Conservation (phyloP, 2,329 filamentous ascomycete genomes). For the Calonectria crousiana region DNA sequence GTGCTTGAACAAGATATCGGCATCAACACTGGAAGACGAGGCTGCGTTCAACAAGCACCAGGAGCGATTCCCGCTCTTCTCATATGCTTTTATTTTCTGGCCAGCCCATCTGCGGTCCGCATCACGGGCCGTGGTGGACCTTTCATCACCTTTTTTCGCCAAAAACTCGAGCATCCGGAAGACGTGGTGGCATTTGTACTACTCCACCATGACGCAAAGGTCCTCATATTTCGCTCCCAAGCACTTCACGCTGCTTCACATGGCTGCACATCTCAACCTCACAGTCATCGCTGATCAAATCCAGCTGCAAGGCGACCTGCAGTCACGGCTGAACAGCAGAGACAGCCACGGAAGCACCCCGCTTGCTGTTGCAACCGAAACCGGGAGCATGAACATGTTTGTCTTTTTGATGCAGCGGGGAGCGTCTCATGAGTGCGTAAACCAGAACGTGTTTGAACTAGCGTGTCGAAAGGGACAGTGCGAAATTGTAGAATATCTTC, state of each 20-base stretch:
- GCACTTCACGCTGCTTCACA: background rate
- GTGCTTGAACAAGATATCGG: background rate
- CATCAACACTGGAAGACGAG: background rate
- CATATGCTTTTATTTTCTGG: background rate
- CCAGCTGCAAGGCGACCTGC: background rate
- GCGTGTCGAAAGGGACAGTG: background rate
- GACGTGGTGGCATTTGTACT: background rate
- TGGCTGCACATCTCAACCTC: background rate
- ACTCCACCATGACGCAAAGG: background rate
- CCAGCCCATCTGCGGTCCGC: background rate
- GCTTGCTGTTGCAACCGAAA: background rate
- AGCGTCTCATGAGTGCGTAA: background rate
- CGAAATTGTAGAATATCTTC: constrained; percentile 1
- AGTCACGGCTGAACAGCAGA: background rate
- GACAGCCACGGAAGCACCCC: background rate
- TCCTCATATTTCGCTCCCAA: background rate
- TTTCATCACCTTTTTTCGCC: background rate
- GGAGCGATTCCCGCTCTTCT: background rate
- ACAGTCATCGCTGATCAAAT: background rate
- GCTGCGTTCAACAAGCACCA: background rate
- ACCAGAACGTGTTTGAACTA: background rate
- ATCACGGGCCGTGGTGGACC: background rate
- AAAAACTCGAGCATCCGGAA: background rate
- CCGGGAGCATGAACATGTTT: constrained; percentile 1
- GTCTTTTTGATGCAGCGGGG: background rate